Conservation (phyloP, 2,329 filamentous ascomycete genomes). For the Diaporthe velutina region DNA sequence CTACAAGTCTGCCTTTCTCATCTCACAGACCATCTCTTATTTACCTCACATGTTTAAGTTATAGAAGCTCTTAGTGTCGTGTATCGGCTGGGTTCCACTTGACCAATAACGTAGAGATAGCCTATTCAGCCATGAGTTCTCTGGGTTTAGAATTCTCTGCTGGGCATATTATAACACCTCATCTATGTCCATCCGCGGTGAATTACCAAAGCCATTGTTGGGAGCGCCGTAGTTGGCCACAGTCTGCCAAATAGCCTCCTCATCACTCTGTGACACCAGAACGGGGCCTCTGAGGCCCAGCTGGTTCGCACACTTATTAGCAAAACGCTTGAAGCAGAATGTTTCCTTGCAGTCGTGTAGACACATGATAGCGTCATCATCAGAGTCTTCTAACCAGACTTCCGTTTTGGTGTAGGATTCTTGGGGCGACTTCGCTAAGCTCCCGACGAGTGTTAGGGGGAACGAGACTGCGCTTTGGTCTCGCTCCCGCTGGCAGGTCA, state of each 20-base stretch:
- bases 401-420: neutral
- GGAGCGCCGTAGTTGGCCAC: neutral
- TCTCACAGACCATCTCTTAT: neutral
- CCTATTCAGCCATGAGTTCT: neutral
- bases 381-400: conserved; percentile 5
- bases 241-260: conserved; percentile 3
- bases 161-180: neutral
- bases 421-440: neutral
- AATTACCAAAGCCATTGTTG: neutral
- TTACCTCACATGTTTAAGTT: too few species aligned
- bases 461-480: neutral
- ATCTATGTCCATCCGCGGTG: neutral
- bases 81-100: neutral
- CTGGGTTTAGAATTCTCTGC: too few species aligned
- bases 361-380: conserved; percentile 6
- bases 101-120: neutral
- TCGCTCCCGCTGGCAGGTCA: neutral
- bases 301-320: neutral
- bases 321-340: conserved; percentile 4
- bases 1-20: neutral
- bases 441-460: neutral
- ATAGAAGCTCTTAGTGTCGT: neutral
- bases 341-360: neutral
- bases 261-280: neutral
- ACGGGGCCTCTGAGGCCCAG: neutral